A percentile compares a stretch with the other conserved stretches of the same genome.
These are phyloP conservation scores for Pseudozyma sp. DNA, from an alignment of 1,284 basidiomycete species.

Conservation along the genomic window DNA sequence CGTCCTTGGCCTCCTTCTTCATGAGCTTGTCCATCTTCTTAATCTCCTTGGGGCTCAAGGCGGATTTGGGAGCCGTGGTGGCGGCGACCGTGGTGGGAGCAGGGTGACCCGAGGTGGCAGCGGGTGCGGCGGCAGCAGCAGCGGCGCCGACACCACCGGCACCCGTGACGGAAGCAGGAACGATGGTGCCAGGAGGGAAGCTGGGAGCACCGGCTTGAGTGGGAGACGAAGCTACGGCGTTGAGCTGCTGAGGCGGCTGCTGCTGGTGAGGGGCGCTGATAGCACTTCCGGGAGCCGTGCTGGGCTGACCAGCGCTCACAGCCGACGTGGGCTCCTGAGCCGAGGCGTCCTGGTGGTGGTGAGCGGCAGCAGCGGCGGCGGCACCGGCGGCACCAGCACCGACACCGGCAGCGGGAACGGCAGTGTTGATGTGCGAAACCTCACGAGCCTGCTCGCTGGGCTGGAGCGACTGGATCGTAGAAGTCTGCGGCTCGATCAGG, in stretches of 20 bases:
- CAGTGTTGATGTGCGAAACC: constrained; percentile 32
- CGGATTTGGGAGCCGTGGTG: constrained; percentile 24
- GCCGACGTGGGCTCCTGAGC: constrained; percentile 16
- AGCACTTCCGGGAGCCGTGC: constrained; percentile 18
- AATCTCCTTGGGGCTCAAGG: constrained; percentile 52
- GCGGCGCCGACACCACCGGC: constrained; percentile 17
- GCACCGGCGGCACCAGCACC: constrained; percentile 14
- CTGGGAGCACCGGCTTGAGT: constrained; percentile 5
- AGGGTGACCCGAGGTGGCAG: constrained; percentile 19
- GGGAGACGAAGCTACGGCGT: constrained; percentile 19
- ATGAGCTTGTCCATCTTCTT: constrained; percentile 65
- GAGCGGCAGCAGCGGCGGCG: constrained; percentile 15
- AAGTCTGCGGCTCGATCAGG: constrained; percentile 31
- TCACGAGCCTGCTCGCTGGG: constrained; percentile 26
- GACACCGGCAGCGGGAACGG: constrained; percentile 30
- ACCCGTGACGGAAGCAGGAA: constrained; percentile 7
- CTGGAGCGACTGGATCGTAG: constrained; percentile 31
- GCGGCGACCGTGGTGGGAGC: constrained; percentile 31
- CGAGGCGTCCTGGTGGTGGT: neutral
- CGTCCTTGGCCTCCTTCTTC: constrained; percentile 62
- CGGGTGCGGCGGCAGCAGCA: constrained; percentile 13
- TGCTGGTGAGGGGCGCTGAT: constrained; percentile 3
- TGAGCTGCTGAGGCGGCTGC: constrained; percentile 23
- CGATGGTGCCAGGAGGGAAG: constrained; percentile 13
- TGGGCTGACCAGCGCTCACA: constrained; percentile 10